phyloP scores from a whole-genome alignment of 2,329 filamentous ascomycete species.

The Cladosporium sp. region DNA sequence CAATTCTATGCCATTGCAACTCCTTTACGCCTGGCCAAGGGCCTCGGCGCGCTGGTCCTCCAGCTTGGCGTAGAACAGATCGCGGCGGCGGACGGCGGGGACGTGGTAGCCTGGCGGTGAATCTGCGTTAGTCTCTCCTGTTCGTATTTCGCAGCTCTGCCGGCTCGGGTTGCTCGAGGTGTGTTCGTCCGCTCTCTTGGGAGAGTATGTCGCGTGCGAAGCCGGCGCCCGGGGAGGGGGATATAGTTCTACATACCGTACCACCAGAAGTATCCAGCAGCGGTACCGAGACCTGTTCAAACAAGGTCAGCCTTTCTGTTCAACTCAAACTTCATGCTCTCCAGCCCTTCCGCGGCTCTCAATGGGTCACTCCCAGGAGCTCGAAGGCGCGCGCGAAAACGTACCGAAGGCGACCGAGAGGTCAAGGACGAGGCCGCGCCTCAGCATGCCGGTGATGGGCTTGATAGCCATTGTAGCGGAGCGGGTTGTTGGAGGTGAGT shows the following conservation, averaged over 20 bases:
- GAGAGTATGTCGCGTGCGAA: background rate
- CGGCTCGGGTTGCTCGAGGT: background rate
- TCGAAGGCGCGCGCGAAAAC: slow-evolving; percentile 26
- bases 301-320: background rate
- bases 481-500: slow-evolving; percentile 1
- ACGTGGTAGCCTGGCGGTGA: slow-evolving; percentile 54
- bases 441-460: slow-evolving; percentile 55
- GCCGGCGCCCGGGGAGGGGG: slow-evolving; percentile 3
- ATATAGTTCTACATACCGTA: slow-evolving; percentile 47
- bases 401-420: slow-evolving; percentile 60
- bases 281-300: slow-evolving; percentile 52
- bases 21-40: slow-evolving; percentile 32
- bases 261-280: slow-evolving; percentile 61
- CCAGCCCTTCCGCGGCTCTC: background rate
- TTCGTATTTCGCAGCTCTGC: background rate
- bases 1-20: background rate
- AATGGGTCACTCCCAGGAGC: no score
- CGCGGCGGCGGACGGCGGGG: slow-evolving; percentile 56
- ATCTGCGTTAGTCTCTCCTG: slow-evolving; percentile 9
- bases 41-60: slow-evolving; percentile 53
- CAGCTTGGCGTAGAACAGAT: slow-evolving; percentile 57
- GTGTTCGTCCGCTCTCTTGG: background rate
- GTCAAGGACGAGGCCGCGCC: slow-evolving; percentile 59
- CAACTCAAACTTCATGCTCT: background rate
- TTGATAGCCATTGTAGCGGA: slow-evolving; percentile 36